A percentile compares a stretch with the other conserved stretches of the same genome.
Conservation (phyloP, 371 early-diverging fungal genomes). For the Mortierella sp. region DNA sequence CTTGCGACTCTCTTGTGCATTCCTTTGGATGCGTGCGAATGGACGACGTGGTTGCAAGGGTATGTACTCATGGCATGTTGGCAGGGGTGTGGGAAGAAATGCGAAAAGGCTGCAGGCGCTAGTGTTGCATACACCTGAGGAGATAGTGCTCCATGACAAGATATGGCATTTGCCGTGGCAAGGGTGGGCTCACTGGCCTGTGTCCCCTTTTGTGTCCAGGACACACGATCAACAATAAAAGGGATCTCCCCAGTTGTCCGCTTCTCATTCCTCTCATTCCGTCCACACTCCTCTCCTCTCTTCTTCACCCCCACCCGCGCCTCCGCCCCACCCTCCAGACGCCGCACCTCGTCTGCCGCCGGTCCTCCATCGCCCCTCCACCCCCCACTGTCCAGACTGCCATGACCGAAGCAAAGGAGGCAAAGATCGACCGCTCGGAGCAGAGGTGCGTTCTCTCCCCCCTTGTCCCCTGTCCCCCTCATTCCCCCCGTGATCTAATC, state of each 20-base stretch:
- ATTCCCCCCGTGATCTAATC: neutral
- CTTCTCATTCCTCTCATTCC: neutral
- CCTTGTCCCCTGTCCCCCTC: neutral
- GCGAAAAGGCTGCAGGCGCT: no score
- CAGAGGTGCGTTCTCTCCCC: constrained; percentile 19
- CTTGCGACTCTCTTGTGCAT: no score
- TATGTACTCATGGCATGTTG: no score
- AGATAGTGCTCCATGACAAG: no score
- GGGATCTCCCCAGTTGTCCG: neutral
- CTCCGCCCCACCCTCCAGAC: neutral
- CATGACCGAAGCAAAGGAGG: constrained; percentile 21
- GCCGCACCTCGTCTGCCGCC: neutral
- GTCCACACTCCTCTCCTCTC: neutral
- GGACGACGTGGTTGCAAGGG: no score
- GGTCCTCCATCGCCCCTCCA: constrained; percentile 1
- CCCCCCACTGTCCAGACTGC: neutral
- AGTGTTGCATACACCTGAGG: no score
- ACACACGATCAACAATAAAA: no score
- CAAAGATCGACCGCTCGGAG: constrained; percentile 44
- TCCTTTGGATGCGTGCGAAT: no score
- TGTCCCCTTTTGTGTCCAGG: no score
- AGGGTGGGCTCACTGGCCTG: no score
- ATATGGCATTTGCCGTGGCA: no score
- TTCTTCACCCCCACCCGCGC: constrained; percentile 2
- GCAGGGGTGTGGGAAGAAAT: no score